These are phyloP conservation scores for Candida coquimbonensis DNA, from an alignment of 805 yeast species.

Conservation along the genomic window DNA sequence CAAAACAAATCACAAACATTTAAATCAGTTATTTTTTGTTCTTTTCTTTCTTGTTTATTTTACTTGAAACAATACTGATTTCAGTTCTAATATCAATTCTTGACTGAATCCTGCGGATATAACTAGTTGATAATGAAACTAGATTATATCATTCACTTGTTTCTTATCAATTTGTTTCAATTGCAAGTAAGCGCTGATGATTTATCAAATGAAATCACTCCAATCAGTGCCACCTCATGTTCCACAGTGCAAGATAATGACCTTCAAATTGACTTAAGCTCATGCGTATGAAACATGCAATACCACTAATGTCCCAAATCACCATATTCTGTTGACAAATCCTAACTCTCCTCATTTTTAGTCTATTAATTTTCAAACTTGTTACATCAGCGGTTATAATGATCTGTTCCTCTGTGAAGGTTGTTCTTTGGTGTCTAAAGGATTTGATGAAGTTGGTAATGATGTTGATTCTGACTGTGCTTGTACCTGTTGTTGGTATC, in stretches of 20 bases:
- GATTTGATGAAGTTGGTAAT: neutral
- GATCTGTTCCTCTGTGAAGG: constrained; percentile 22
- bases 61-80: too few relatives aligned
- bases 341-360: neutral
- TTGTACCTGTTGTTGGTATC: constrained; percentile 21
- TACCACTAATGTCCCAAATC: neutral
- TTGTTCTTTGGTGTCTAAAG: constrained; percentile 15
- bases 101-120: too few relatives aligned
- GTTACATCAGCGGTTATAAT: constrained; percentile 17
- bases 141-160: too few relatives aligned
- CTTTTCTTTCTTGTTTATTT: too few relatives aligned
- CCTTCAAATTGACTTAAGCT: constrained; percentile 4
- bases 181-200: too few relatives aligned
- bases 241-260: constrained; percentile 2
- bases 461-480: constrained; percentile 16
- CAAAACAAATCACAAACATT: too few relatives aligned
- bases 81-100: too few relatives aligned
- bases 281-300: constrained; percentile 9
- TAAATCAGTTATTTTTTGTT: too few relatives aligned
- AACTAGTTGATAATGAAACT: too few relatives aligned
- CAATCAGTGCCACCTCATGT: neutral
- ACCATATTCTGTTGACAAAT: neutral
- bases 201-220: too few relatives aligned
- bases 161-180: too few relatives aligned
- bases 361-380: constrained; percentile 12